Conservation (phyloP, 352 stramenopile species). For the Pythium oligandrum region DNA sequence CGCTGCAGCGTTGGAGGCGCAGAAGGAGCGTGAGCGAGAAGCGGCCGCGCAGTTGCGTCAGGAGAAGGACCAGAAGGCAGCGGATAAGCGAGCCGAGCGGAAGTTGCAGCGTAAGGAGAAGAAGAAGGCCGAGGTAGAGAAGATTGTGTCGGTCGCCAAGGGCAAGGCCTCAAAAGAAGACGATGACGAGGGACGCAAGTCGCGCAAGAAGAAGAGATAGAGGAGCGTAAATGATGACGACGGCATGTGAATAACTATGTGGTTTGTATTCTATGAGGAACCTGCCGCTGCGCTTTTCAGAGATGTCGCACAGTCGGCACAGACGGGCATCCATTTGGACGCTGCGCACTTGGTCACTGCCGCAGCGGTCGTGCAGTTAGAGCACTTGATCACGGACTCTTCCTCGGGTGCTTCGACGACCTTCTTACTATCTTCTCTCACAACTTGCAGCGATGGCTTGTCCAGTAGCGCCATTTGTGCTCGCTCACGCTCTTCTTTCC, state of each 20-base stretch:
- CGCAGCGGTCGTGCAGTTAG: constrained; percentile 38
- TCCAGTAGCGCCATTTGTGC: constrained; percentile 58
- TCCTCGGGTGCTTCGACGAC: constrained; percentile 22
- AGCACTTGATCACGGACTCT: constrained; percentile 54
- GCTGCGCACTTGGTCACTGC: constrained; percentile 75
- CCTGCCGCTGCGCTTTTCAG: constrained; percentile 26
- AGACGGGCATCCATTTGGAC: constrained; percentile 86
- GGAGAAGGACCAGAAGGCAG: constrained; percentile 75
- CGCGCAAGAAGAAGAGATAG: constrained; percentile 24
- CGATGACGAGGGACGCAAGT: constrained; percentile 25
- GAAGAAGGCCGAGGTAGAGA: constrained; percentile 76
- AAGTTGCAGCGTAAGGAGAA: constrained; percentile 81
- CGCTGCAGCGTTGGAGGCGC: constrained; percentile 16
- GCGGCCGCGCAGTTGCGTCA: constrained; percentile 48
- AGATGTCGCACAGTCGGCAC: constrained; percentile 36
- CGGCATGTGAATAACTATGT: neutral
- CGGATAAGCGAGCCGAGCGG: constrained; percentile 70
- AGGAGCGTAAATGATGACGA: too few relatives aligned
- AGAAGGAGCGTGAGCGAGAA: constrained; percentile 28
- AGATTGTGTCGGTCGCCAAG: constrained; percentile 41
- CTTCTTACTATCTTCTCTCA: constrained; percentile 1
- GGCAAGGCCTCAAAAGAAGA: constrained; percentile 37
- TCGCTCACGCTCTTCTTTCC: constrained; percentile 72
- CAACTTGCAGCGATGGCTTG: constrained; percentile 10
- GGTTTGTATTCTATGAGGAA: constrained; percentile 11